phyloP scores from a whole-genome alignment of 805 yeast species.

The Saccharomycopsis babjevae region DNA sequence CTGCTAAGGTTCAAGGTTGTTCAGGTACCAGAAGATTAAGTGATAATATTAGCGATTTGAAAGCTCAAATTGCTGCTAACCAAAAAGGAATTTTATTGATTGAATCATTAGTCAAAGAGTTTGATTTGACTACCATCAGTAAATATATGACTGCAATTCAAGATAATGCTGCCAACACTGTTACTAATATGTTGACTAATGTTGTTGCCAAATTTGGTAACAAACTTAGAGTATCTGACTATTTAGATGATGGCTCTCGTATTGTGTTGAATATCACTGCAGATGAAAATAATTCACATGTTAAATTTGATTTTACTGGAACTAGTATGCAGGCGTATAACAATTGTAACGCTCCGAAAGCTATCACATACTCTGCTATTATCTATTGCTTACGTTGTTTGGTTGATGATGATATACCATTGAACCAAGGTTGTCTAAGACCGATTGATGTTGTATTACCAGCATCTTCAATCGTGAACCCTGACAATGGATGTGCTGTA shows the following conservation, averaged over 20 bases:
- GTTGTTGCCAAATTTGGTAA: constrained; percentile 25
- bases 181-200: constrained; percentile 41
- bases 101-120: constrained; percentile 49
- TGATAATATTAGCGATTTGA: constrained; percentile 77
- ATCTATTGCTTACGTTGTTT: constrained; percentile 78
- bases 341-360: constrained; percentile 85
- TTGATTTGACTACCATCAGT: constrained; percentile 46
- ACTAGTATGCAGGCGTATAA: constrained; percentile 84
- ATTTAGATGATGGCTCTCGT: constrained; percentile 73
- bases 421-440: constrained; percentile 84
- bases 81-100: constrained; percentile 71
- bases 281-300: constrained; percentile 41
- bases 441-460: constrained; percentile 68
- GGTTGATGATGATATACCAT: constrained; percentile 79
- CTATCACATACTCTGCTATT: constrained; percentile 82
- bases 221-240: constrained; percentile 49
- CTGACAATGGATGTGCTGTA: constrained; percentile 80
- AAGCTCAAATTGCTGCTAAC: constrained; percentile 84
- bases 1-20: constrained; percentile 76
- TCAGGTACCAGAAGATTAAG: constrained; percentile 78
- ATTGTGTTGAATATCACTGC: constrained; percentile 48
- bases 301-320: constrained; percentile 75
- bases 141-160: constrained; percentile 78
- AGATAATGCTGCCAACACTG: constrained; percentile 65
- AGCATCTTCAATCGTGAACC: constrained; percentile 53